phyloP scores from a whole-genome alignment of 805 yeast species.

The Metschnikowia similis region DNA sequence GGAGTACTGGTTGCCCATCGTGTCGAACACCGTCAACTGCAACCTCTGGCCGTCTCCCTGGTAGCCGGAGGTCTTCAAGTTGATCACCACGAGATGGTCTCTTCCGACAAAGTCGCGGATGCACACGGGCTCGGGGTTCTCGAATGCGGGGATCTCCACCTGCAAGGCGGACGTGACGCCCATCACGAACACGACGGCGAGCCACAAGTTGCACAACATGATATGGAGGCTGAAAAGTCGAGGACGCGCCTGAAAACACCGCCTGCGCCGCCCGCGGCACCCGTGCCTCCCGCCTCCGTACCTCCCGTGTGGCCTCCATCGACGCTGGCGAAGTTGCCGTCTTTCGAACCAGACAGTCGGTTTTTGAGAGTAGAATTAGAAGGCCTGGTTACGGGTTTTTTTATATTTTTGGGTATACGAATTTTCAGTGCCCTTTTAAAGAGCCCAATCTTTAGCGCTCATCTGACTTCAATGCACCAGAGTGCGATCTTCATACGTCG shows the following conservation, averaged over 20 bases:
- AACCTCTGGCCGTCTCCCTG: constrained; percentile 85
- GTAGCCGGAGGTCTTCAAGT: constrained; percentile 67
- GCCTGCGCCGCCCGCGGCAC: neutral
- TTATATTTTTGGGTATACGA: no score
- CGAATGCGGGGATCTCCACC: constrained; percentile 49
- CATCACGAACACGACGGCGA: constrained; percentile 17
- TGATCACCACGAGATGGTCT: constrained; percentile 84
- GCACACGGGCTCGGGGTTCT: constrained; percentile 62
- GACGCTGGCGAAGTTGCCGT: no score
- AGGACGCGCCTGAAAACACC: constrained; percentile 4
- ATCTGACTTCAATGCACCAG: no score
- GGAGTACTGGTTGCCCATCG: constrained; percentile 76
- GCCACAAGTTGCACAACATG: constrained; percentile 13
- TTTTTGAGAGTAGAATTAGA: no score
- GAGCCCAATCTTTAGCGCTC: no score
- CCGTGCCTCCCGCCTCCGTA: no score
- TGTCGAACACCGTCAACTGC: constrained; percentile 64
- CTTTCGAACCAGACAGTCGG: no score
- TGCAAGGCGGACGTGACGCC: constrained; percentile 39
- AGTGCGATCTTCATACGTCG: no score
- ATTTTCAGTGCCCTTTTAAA: no score
- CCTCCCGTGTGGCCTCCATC: no score
- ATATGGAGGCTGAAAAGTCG: neutral
- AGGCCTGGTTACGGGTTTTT: no score
- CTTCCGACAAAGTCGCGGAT: constrained; percentile 86